Evolutionary conservation across 306 rosid genomes (phyloP), one percentile per base, ranked within the genome.

Genomic region (Begonia fuchsioides): DNA sequence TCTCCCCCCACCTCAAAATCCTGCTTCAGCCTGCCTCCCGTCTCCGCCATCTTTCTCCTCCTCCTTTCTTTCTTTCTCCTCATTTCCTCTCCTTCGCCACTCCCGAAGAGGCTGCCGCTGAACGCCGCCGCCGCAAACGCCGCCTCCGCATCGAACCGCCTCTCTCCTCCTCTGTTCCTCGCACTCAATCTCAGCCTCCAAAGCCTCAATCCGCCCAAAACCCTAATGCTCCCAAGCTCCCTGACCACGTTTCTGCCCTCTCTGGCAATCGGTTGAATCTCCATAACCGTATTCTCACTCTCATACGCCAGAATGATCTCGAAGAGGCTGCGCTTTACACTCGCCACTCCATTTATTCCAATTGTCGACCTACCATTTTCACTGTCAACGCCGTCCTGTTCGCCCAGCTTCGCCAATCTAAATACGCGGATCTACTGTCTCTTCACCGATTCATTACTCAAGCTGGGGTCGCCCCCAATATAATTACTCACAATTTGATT

Each of bases 121-220:
- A 81, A 48, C 94, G 98, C 17, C 95, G 98, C 48, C 92, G 92
- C 13, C 87, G 95, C 10, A 85, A 90, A 55, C 98, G 98, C 54
- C 87, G 88, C 55, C 82, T 90, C 53, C 98, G 98, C 15, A 82
- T 77, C 57, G 95, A 85, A 13, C 98, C 98, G 1, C 98, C 98
- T 1, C 76, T 82, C 58, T 79, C 94, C 16, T n/a, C n/a, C 75
- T 76, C 70, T 78, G 97, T 54, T 14, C 53, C 63, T 20, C 65
- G 53, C 19, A 45, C 72, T 6, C 72, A 51, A 43, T 17, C 55
- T 12, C 67, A 54, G 55, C 50, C 54, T 10, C 51, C 59, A 9
- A 71, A 62, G 47, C 81, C 66, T 44, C 76, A 67, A 20, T 18
- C 82, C 17, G 61, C 82, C 2, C 76, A 71, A 7, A 85, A 90